phyloP scores from a whole-genome alignment of 73 alveolate species.

The Paramecium biaurelia region DNA sequence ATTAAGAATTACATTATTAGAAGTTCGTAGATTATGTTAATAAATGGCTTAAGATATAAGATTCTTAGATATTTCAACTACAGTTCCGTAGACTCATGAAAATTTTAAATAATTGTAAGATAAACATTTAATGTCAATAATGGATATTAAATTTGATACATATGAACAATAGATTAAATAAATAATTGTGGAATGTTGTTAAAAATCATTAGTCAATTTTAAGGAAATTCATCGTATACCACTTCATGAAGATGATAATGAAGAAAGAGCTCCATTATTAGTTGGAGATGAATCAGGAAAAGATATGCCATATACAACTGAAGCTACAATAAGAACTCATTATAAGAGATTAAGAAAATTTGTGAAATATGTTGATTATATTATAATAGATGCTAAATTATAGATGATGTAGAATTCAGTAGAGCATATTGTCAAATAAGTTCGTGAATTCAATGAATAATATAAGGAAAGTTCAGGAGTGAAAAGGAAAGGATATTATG shows the following conservation, averaged over 20 bases:
- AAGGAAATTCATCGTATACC: constrained; percentile 81
- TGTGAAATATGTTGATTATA: constrained; percentile 90
- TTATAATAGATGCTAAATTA: constrained; percentile 90
- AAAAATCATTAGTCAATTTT: constrained; percentile 78
- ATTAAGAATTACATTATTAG: constrained; percentile 75
- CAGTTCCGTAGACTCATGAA: constrained; percentile 70
- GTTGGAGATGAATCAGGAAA: constrained; percentile 91
- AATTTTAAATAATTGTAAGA: constrained; percentile 70
- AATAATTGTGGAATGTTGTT: constrained; percentile 71
- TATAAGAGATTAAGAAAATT: constrained; percentile 91
- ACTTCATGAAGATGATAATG: constrained; percentile 76
- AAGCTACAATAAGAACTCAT: constrained; percentile 96
- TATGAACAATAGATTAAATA: constrained; percentile 74
- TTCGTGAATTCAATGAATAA: neutral
- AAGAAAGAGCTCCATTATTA: constrained; percentile 79
- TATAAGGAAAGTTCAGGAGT: neutral
- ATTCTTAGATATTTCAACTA: constrained; percentile 73
- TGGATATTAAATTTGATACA: constrained; percentile 66
- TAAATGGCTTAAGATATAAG: constrained; percentile 70
- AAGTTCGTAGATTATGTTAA: constrained; percentile 71
- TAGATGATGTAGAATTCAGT: constrained; percentile 50
- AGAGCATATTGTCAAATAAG: constrained; percentile 28
- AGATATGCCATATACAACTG: constrained; percentile 95
- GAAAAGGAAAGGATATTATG: constrained; percentile 67
- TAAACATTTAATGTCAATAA: constrained; percentile 62